phyloP scores from a whole-genome alignment of 169 alveolate species.

The Plasmodium yoelii region DNA sequence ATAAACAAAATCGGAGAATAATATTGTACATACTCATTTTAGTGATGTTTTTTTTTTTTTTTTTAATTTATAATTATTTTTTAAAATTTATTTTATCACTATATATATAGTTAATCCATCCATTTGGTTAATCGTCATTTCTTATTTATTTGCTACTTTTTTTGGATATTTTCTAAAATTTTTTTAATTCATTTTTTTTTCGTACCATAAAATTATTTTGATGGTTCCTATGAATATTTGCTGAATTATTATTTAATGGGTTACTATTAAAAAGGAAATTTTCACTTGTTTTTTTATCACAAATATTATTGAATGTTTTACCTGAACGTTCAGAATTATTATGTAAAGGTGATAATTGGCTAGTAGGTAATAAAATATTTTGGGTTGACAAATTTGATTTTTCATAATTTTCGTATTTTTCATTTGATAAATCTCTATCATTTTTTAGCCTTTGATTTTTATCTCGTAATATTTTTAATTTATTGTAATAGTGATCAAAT shows the following conservation, averaged over 20 bases:
- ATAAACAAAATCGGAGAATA: too few relatives aligned
- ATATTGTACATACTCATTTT: too few relatives aligned
- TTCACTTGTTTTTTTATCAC: conserved; percentile 23
- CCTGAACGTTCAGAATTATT: conserved; percentile 1
- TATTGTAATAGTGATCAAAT: too few relatives aligned
- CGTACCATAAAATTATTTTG: background rate
- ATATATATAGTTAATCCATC: too few relatives aligned
- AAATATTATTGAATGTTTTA: background rate
- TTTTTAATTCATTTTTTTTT: background rate
- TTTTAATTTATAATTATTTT: too few relatives aligned
- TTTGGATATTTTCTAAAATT: too few relatives aligned
- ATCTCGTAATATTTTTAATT: background rate
- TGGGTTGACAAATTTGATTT: background rate
- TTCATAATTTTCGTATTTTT: background rate
- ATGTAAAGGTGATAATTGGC: background rate
- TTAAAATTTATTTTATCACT: too few relatives aligned
- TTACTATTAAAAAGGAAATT: conserved; percentile 50
- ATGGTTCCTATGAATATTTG: background rate
- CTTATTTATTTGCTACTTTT: too few relatives aligned
- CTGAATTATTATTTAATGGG: background rate
- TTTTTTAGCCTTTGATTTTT: background rate
- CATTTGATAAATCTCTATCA: background rate
- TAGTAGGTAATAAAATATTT: background rate
- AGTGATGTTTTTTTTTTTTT: too few relatives aligned
- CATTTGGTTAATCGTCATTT: too few relatives aligned